Evolutionary conservation across 768 basidiomycete genomes (phyloP), one percentile per base, ranked within the genome.

Genomic region (Panellus pusillus): DNA sequence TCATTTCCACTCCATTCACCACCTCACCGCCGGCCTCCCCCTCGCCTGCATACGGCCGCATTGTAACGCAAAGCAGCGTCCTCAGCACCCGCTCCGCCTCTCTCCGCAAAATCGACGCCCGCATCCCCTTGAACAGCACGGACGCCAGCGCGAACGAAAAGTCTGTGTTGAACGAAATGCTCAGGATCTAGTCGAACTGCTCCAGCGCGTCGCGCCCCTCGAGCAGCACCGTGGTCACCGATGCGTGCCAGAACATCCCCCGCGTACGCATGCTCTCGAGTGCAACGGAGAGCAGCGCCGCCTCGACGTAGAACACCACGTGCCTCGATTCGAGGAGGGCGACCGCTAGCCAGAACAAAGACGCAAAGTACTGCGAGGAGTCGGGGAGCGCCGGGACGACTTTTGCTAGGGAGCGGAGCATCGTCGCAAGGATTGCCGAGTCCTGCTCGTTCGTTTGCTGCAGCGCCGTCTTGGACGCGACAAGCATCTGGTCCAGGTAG

Each of bases 401-500:
- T 62, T 83, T 84, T 65, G 82, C 81, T 62, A 96, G 81, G 70
- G 91, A 93, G 47, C 91, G 82, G 20, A 96, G 79, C 88, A 97
- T 96, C 71, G 87, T 89, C 58, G 90, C 83, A 19, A 94, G 82
- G 0, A 91, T 79, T 40, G 79, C 72, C 0, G 85, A 84, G 62
- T 91, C 86, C 17, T 79, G 75, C 62, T 88, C 86, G 28, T 79
- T 82, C n/a, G 84, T 78, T 61, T 85, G 83, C 9, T 70, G 66
- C 15, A 96, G 71, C 0, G 89, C 87, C 0, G 79, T 85, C 58
- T 81, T 83, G 68, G 94, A 84, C 1, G 94, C 91, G 7, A 94
- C 89, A 8, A 95, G 81, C 70, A 96, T 92, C 66, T 97, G 94
- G 62, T 95, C 96, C 48, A 96, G 74, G 60, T 94, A 83, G 65